Percentiles rank a stretch among this genome's conserved stretches.
Evolutionary conservation across 495 filamentous ascomycete species (phyloP).

Genomic region (Oidiodendron maius): DNA sequence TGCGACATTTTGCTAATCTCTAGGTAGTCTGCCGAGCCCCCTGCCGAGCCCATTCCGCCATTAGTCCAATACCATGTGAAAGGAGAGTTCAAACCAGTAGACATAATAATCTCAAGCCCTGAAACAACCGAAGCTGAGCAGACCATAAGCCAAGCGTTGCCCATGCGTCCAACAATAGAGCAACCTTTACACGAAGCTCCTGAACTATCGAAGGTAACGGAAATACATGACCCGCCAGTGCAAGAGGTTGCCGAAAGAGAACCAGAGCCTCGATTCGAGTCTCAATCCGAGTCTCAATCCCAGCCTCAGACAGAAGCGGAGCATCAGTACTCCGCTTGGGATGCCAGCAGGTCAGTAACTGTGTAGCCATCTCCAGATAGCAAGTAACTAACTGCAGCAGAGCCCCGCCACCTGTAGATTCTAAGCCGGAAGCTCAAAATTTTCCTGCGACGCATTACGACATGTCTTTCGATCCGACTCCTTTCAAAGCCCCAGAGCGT

Average conservation of each 20-base stretch:
- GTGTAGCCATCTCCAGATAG: neutral
- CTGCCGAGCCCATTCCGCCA: slow-evolving; percentile 22
- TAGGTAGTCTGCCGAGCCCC: slow-evolving; percentile 16
- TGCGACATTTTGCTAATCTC: slow-evolving; percentile 3
- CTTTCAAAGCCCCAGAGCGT: slow-evolving; percentile 66
- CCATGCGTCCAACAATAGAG: slow-evolving; percentile 17
- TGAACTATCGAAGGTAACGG: slow-evolving; percentile 8
- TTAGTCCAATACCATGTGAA: slow-evolving; percentile 46
- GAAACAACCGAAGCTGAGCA: slow-evolving; percentile 6
- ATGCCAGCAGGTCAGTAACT: slow-evolving; percentile 53
- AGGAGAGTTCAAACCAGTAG: slow-evolving; percentile 42
- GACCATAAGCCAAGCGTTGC: slow-evolving; percentile 17
- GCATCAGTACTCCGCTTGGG: slow-evolving; percentile 49
- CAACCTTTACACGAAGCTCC: slow-evolving; percentile 15
- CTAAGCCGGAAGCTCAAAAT: slow-evolving; percentile 71
- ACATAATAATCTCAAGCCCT: slow-evolving; percentile 5
- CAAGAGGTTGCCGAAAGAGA: too few species aligned
- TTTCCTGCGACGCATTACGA: slow-evolving; percentile 66
- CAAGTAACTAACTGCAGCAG: slow-evolving; percentile 36
- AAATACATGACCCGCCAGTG: slow-evolving; percentile 7
- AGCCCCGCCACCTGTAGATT: slow-evolving; percentile 64
- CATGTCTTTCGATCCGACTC: slow-evolving; percentile 64
- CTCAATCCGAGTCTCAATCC: slow-evolving; percentile 10
- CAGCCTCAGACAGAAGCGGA: slow-evolving; percentile 30
- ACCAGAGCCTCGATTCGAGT: slow-evolving; percentile 20